These are phyloP conservation scores for Rhodomyrtus psidioides DNA, from an alignment of 441 rosid genomes.

Conservation along the genomic window DNA sequence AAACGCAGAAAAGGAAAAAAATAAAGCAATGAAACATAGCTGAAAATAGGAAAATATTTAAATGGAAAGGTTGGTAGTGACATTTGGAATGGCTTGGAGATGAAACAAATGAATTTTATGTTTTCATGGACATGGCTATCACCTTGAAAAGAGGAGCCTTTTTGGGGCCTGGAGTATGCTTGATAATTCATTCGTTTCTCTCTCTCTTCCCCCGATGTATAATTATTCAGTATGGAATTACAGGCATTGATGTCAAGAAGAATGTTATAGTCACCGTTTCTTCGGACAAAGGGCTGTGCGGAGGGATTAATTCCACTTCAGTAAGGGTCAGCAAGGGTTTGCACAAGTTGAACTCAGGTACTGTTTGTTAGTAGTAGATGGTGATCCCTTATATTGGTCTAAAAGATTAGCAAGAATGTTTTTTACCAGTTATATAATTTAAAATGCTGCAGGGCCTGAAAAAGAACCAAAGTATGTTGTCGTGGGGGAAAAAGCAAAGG, in stretches of 20 bases:
- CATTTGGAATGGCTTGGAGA: background rate
- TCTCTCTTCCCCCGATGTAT: background rate
- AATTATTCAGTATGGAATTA: background rate
- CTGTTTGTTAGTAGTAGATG: conserved; percentile 1
- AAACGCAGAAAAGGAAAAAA: background rate
- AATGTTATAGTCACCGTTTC: conserved; percentile 80
- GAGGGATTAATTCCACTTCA: conserved; percentile 93
- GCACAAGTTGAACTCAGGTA: conserved; percentile 67
- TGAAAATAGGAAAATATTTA: background rate
- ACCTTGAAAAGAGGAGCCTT: background rate
- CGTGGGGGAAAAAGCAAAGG: conserved; percentile 90
- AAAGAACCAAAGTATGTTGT: conserved; percentile 74
- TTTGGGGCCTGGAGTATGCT: background rate
- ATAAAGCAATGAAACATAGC: background rate
- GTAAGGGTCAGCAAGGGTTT: conserved; percentile 78
- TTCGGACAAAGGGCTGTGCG: conserved; percentile 97
- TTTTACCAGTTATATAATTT: conserved; percentile 1
- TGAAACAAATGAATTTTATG: background rate
- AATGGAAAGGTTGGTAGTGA: background rate
- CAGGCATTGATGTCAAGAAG: conserved; percentile 90
- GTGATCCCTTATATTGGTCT: background rate
- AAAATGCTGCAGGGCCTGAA: conserved; percentile 56
- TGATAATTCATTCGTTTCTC: background rate
- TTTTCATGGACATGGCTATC: background rate
- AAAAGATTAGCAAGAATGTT: background rate